Evolutionary conservation across 257 asterid genomes (phyloP).

Genomic region (Solanum corneliomulleri): DNA sequence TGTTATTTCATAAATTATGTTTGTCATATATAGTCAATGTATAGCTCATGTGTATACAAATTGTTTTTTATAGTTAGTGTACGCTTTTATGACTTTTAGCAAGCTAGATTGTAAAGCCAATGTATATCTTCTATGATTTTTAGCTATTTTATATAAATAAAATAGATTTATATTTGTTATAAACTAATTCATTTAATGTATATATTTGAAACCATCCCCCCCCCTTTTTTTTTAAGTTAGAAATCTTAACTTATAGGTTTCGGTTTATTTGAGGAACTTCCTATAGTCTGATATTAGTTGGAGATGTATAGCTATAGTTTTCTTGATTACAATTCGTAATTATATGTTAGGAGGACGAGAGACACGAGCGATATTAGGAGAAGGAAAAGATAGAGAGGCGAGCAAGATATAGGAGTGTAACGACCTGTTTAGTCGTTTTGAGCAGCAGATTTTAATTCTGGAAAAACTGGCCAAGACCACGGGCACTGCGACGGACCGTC

Average conservation of each 20-base stretch:
- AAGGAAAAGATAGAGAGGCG: not conserved
- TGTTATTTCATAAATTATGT: too few species aligned
- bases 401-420: too few species aligned
- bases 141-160: too few species aligned
- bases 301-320: not conserved
- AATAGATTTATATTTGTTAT: too few species aligned
- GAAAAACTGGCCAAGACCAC: too few species aligned
- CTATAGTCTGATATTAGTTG: not conserved
- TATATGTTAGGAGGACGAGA: not conserved
- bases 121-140: not conserved
- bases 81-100: not conserved
- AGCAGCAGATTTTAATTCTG: too few species aligned
- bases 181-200: not conserved
- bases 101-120: not conserved
- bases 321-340: not conserved
- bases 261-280: not conserved
- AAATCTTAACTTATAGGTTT: not conserved
- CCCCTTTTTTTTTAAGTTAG: not conserved
- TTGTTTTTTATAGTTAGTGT: too few species aligned
- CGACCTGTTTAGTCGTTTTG: too few species aligned
- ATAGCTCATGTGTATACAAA: too few species aligned
- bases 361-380: not conserved
- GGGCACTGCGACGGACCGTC: too few species aligned
- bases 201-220: not conserved
- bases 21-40: not conserved